A percentile compares a stretch with the other conserved stretches of the same genome.
These are phyloP conservation scores for Suhomyces bokatorum DNA, from an alignment of 1,139 yeast genomes.

Conservation along the genomic window DNA sequence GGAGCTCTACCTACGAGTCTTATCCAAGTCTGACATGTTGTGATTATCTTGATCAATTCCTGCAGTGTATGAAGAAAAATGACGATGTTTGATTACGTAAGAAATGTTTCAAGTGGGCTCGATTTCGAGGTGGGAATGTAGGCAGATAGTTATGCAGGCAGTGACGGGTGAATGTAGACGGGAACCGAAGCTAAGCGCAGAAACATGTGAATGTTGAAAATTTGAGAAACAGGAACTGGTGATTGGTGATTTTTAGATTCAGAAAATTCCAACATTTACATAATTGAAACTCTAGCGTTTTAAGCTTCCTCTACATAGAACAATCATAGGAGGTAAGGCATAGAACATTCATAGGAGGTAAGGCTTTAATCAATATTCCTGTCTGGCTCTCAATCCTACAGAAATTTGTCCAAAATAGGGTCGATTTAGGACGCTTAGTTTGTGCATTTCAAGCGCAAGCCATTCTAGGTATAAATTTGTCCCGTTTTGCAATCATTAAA, in stretches of 20 bases:
- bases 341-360: too few relatives aligned
- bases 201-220: too few relatives aligned
- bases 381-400: too few relatives aligned
- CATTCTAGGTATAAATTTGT: too few relatives aligned
- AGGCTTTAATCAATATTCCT: too few relatives aligned
- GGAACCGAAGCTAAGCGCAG: not conserved
- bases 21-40: slow-evolving; percentile 11
- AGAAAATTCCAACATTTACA: too few relatives aligned
- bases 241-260: not conserved
- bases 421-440: too few relatives aligned
- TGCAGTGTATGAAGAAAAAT: slow-evolving; percentile 1
- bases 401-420: too few relatives aligned
- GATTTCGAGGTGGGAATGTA: not conserved
- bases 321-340: too few relatives aligned
- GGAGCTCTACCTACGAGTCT: slow-evolving; percentile 10
- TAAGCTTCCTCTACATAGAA: too few relatives aligned
- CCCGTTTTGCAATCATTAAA: too few relatives aligned
- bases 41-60: not conserved
- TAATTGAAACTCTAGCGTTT: not conserved
- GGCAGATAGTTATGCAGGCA: not conserved
- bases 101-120: not conserved
- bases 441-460: too few relatives aligned
- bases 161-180: not conserved
- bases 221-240: not conserved
- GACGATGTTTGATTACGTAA: not conserved